phyloP scores from a whole-genome alignment of 129 eudicot genomes.

The Flaveria linearis region DNA sequence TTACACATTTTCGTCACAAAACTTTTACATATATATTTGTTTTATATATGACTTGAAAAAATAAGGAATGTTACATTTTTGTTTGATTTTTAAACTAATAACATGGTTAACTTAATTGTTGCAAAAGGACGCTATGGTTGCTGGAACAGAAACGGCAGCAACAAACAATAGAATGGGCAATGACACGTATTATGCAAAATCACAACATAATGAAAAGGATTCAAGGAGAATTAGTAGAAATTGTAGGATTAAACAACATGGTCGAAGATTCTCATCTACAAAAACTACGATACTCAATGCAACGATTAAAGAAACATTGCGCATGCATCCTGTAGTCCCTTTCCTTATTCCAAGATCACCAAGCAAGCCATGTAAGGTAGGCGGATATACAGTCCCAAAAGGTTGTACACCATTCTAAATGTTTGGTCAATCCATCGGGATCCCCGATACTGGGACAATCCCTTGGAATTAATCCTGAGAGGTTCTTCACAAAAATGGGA shows the following conservation, averaged over 20 bases:
- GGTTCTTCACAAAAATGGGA: slow-evolving; percentile 21
- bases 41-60: too few species aligned
- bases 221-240: slow-evolving; percentile 8
- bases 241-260: slow-evolving; percentile 21
- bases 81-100: too few species aligned
- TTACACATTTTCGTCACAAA: too few species aligned
- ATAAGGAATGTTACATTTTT: too few species aligned
- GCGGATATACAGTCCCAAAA: slow-evolving; percentile 16
- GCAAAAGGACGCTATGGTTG: background rate
- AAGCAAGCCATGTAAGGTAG: slow-evolving; percentile 12
- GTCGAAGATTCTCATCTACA: slow-evolving; percentile 20
- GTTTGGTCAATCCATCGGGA: slow-evolving; percentile 28
- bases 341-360: slow-evolving; percentile 24
- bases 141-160: slow-evolving; percentile 14
- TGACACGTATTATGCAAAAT: slow-evolving; percentile 13
- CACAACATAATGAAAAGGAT: slow-evolving; percentile 1
- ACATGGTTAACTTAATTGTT: too few species aligned
- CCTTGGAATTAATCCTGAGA: slow-evolving; percentile 17
- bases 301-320: slow-evolving; percentile 24
- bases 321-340: slow-evolving; percentile 13
- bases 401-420: slow-evolving; percentile 16
- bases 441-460: slow-evolving; percentile 23
- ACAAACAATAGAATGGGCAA: slow-evolving; percentile 18
- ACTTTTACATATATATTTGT: too few species aligned
- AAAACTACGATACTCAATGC: slow-evolving; percentile 14